phyloP scores from a whole-genome alignment of 176 grass and related monocot species.

The Echinochloa phyllopogon region DNA sequence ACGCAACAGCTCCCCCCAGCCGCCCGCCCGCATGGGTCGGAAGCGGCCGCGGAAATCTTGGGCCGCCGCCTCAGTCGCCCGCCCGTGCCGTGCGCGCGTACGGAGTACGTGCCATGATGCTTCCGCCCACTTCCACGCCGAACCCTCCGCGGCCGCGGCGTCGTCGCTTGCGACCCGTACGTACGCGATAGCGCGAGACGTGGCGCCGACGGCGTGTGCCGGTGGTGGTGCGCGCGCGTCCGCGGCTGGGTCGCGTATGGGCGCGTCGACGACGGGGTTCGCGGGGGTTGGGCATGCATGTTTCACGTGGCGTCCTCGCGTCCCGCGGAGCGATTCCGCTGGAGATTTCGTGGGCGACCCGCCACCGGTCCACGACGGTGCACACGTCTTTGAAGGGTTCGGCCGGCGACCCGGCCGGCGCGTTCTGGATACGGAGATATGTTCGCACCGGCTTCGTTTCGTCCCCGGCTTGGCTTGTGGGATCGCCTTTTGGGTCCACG shows the following conservation, averaged over 20 bases:
- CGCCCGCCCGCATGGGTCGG: slow-evolving; percentile 5
- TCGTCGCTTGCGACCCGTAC: neutral
- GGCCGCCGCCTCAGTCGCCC: neutral
- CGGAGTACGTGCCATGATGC: slow-evolving; percentile 22
- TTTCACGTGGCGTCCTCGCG: slow-evolving; percentile 43
- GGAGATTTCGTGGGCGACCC: slow-evolving; percentile 42
- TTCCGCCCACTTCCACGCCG: slow-evolving; percentile 27
- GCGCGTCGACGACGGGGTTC: slow-evolving; percentile 27
- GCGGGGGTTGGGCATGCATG: neutral
- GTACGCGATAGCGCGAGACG: too few relatives aligned
- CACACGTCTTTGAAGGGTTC: slow-evolving; percentile 34
- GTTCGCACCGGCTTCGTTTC: slow-evolving; percentile 1
- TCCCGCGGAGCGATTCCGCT: neutral
- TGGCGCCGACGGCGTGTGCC: too few relatives aligned
- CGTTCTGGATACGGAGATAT: slow-evolving; percentile 37
- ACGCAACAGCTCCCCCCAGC: slow-evolving; percentile 7
- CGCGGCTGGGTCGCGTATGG: neutral
- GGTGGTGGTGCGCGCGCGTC: too few relatives aligned
- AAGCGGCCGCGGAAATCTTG: neutral
- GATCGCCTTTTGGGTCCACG: neutral
- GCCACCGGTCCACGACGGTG: slow-evolving; percentile 29
- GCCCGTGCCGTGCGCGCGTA: neutral
- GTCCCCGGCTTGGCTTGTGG: neutral
- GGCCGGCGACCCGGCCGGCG: neutral
- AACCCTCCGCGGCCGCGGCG: neutral